Conservation (phyloP, 805 yeast species). For the Wickerhamiella alocasiicola region DNA sequence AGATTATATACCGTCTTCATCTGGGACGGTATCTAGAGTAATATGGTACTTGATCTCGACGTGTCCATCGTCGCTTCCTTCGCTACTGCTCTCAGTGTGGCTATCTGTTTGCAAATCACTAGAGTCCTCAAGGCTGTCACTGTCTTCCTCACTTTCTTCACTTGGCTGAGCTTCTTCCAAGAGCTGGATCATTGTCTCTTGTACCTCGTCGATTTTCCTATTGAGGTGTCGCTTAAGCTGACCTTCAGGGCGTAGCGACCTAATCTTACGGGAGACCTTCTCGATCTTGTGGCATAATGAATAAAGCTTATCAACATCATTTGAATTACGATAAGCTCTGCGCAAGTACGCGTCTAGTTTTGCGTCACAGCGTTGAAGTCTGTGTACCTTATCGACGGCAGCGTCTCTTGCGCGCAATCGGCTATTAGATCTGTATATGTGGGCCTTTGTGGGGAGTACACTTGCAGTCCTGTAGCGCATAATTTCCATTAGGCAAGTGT, state of each 20-base stretch:
- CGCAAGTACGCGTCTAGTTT: background rate
- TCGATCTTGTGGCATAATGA: background rate
- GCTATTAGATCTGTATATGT: background rate
- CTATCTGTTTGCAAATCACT: background rate
- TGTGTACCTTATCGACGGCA: background rate
- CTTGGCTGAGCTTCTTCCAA: background rate
- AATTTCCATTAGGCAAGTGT: background rate
- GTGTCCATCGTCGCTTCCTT: background rate
- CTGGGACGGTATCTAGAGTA: background rate
- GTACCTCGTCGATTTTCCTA: background rate
- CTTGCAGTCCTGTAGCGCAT: background rate
- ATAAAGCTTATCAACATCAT: background rate
- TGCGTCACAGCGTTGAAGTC: background rate
- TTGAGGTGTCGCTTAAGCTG: background rate
- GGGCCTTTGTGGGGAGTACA: background rate
- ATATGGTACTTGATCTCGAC: constrained; percentile 1
- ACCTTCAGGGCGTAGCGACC: background rate
- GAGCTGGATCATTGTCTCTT: background rate
- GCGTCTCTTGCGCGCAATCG: background rate
- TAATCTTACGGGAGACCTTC: background rate
- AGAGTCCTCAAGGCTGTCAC: background rate
- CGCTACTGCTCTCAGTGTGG: background rate
- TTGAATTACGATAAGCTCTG: background rate
- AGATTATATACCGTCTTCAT: constrained; percentile 1
- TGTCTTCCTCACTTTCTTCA: background rate